Percentiles rank a stretch among this genome's conserved stretches.
These are phyloP conservation scores for Melanomma pulvis-pyrius DNA, from an alignment of 495 filamentous ascomycete species.

Conservation along the genomic window DNA sequence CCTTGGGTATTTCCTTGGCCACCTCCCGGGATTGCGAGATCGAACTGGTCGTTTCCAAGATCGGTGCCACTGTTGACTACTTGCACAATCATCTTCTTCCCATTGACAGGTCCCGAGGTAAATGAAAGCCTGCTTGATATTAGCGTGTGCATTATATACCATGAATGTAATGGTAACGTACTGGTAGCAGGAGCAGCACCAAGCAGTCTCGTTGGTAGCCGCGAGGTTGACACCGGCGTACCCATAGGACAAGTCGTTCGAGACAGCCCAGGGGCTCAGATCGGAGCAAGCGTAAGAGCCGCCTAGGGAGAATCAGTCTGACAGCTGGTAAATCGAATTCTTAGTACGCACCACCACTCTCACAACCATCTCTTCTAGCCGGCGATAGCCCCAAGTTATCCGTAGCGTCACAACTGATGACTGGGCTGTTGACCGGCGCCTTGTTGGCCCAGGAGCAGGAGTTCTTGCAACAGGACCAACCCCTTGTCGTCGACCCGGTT, in stretches of 20 bases:
- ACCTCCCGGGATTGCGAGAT: slow-evolving; percentile 27
- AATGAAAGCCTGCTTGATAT: slow-evolving; percentile 16
- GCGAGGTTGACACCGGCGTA: slow-evolving; percentile 62
- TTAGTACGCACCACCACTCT: slow-evolving; percentile 46
- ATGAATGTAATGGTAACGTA: not conserved
- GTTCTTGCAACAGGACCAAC: slow-evolving; percentile 70
- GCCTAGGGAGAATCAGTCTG: not conserved
- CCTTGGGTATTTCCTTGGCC: slow-evolving; percentile 23
- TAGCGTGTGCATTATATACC: not conserved
- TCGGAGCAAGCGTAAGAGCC: slow-evolving; percentile 62
- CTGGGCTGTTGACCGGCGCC: slow-evolving; percentile 51
- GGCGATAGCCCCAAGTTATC: slow-evolving; percentile 51
- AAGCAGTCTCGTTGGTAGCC: slow-evolving; percentile 55
- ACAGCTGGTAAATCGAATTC: not conserved
- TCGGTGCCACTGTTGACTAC: slow-evolving; percentile 22
- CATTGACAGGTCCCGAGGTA: slow-evolving; percentile 26
- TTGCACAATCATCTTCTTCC: slow-evolving; percentile 32
- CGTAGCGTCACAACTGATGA: slow-evolving; percentile 58
- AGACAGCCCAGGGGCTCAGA: slow-evolving; percentile 65
- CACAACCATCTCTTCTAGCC: slow-evolving; percentile 48
- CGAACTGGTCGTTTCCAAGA: slow-evolving; percentile 29
- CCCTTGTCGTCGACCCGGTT: slow-evolving; percentile 22
- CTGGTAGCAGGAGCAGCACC: slow-evolving; percentile 71
- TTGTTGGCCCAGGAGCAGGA: slow-evolving; percentile 65
- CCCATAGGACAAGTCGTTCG: slow-evolving; percentile 59